Base-by-base conservation (phyloP, 2,329 filamentous ascomycete genomes). In the Raffaelea deltoideospora region DNA sequence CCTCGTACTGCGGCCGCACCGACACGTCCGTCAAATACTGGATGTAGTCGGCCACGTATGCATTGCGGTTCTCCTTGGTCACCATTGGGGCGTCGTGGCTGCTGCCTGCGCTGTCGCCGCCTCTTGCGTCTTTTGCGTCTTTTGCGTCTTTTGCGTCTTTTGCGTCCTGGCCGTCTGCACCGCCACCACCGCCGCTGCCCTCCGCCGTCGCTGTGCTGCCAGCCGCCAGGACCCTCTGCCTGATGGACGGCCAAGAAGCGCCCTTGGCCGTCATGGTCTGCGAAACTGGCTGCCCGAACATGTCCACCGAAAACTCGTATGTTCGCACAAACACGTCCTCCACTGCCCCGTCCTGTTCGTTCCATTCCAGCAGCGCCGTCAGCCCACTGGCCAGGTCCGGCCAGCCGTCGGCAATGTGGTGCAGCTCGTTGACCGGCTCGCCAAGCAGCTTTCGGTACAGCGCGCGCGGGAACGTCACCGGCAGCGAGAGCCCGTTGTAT, bases 401-500 rank as follows among this genome's bases (percentile, higher is more conserved):
- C 88, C 88, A 96, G 4, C 84, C 86, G 48, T 95, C 87, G 3
- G 68, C 64, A 43, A 96, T 85, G 51, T 87, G 77, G 33, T 84
- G 72, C 2, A 90, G 61, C 39, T 77, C 69, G 24, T 72, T 73
- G 14, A 81, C 73, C 9, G 76, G 73, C 40, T 79, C 64, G 9
- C 72, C 74, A 1, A 93, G 64, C 1, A 96, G 65, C 47, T 83
- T 83, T 37, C 75, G 70, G 57, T 98, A 98, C 4, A 98, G 68
- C 0, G 78, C 82, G 39, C 74, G 69, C 1, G 90, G 90, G 42
- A 98, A 90, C 2, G 80, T 93, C 30, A 96, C 69, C 0, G 90
- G 90, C 1, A 98, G 64, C 0, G 87, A 94, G 19, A 96, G 65
- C 2, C 88, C 88, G 46, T 98, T 98, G 59, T 90, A 95, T 5